Percentiles rank a stretch among this genome's conserved stretches.
These are phyloP conservation scores for Clohesyomyces aquaticus DNA, from an alignment of 495 filamentous ascomycete genomes.

Conservation along the genomic window DNA sequence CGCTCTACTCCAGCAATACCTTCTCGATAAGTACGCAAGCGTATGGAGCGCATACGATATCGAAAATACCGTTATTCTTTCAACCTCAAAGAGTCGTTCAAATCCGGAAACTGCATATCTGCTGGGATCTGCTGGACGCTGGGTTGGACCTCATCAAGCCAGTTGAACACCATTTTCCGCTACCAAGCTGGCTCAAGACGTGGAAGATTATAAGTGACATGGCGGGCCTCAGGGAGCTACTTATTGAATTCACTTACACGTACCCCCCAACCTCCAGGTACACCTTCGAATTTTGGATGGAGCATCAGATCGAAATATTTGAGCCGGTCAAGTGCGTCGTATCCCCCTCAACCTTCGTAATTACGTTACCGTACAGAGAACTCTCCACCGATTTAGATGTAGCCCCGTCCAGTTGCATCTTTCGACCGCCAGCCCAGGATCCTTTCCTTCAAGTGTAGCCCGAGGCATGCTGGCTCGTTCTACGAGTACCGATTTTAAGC, in stretches of 20 bases:
- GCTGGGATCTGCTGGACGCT: not conserved
- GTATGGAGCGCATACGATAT: not conserved
- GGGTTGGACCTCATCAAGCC: not conserved
- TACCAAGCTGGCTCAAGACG: not conserved
- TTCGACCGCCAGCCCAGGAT: no score
- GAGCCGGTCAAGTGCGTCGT: not conserved
- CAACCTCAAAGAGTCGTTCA: not conserved
- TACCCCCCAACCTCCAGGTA: not conserved
- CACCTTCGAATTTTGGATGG: not conserved
- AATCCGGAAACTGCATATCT: not conserved
- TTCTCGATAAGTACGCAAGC: not conserved
- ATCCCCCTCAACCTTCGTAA: not conserved
- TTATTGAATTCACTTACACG: not conserved
- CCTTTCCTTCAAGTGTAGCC: no score
- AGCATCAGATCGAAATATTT: not conserved
- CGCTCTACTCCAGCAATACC: not conserved
- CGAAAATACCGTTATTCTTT: not conserved
- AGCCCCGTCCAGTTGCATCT: not conserved
- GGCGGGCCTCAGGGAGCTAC: not conserved
- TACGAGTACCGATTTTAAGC: no score
- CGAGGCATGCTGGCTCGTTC: no score
- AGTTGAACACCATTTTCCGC: no score
- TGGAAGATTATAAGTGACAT: not conserved
- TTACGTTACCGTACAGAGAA: not conserved
- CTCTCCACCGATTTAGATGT: not conserved